Conservation (phyloP, 2,329 filamentous ascomycete genomes). For the Leptoxyphium fumago region DNA sequence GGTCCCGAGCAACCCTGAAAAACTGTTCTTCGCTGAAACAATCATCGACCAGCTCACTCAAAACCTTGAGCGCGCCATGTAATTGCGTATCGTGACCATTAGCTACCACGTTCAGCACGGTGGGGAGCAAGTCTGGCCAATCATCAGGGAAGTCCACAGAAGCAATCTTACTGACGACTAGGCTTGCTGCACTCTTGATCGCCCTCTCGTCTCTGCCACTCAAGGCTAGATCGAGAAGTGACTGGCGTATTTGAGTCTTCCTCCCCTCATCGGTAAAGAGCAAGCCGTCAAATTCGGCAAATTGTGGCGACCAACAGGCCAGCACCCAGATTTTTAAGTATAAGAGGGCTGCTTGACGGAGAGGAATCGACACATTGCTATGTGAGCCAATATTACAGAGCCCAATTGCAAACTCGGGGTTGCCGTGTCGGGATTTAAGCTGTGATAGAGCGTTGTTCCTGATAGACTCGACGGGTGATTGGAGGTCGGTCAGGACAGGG, state of each 20-base stretch:
- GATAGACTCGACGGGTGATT: conserved; percentile 58
- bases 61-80: conserved; percentile 77
- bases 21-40: conserved; percentile 90
- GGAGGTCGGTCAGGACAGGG: conserved; percentile 73
- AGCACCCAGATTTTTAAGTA: conserved; percentile 72
- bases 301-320: conserved; percentile 65
- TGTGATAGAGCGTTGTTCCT: conserved; percentile 79
- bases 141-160: conserved; percentile 84
- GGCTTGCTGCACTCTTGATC: conserved; percentile 79
- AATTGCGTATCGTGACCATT: conserved; percentile 64
- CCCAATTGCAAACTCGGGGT: conserved; percentile 59
- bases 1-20: conserved; percentile 73
- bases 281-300: conserved; percentile 54
- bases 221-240: conserved; percentile 63
- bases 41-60: conserved; percentile 82
- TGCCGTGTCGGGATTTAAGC: conserved; percentile 54
- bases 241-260: conserved; percentile 58
- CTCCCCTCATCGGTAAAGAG: conserved; percentile 53
- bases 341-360: conserved; percentile 72
- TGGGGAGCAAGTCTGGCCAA: conserved; percentile 80
- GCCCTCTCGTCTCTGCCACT: conserved; percentile 63
- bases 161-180: conserved; percentile 85
- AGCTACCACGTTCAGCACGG: conserved; percentile 62
- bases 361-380: conserved; percentile 52
- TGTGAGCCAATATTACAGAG: conserved; percentile 72